Conservation (phyloP, 2,329 filamentous ascomycete species). For the Microdochium nivale region DNA sequence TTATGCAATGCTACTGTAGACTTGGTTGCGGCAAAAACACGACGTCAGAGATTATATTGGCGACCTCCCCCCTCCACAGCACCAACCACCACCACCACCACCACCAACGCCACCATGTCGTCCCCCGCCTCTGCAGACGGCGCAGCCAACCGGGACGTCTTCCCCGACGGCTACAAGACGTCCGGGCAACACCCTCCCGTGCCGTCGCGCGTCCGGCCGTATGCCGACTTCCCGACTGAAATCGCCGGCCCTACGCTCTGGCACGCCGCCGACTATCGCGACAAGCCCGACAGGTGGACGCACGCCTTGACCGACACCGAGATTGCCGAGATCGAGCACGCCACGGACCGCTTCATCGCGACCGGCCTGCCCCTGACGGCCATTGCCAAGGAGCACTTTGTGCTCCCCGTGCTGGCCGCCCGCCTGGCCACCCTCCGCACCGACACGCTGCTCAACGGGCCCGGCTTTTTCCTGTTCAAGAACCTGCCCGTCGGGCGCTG, state of each 20-base stretch:
- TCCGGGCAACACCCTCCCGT: constrained; percentile 66
- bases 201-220: constrained; percentile 56
- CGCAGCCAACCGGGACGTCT: constrained; percentile 18
- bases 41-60: too few relatives aligned
- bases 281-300: constrained; percentile 61
- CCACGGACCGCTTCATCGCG: constrained; percentile 61
- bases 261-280: constrained; percentile 55
- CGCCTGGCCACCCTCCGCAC: neutral
- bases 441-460: constrained; percentile 56
- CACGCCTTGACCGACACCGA: constrained; percentile 61
- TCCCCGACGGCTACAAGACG: constrained; percentile 40
- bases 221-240: constrained; percentile 60
- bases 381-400: constrained; percentile 31
- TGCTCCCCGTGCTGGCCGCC: neutral
- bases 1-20: too few relatives aligned
- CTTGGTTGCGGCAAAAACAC: too few relatives aligned
- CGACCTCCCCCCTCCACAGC: too few relatives aligned
- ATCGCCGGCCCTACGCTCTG: constrained; percentile 68
- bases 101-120: too few relatives aligned
- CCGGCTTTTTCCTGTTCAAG: constrained; percentile 87
- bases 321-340: constrained; percentile 54
- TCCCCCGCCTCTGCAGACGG: neutral
- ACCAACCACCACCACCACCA: too few relatives aligned
- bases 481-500: constrained; percentile 67
- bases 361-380: constrained; percentile 60